Evolutionary conservation across 179 eudicot species (phyloP).

Genomic region (Vitellaria paradoxa): DNA sequence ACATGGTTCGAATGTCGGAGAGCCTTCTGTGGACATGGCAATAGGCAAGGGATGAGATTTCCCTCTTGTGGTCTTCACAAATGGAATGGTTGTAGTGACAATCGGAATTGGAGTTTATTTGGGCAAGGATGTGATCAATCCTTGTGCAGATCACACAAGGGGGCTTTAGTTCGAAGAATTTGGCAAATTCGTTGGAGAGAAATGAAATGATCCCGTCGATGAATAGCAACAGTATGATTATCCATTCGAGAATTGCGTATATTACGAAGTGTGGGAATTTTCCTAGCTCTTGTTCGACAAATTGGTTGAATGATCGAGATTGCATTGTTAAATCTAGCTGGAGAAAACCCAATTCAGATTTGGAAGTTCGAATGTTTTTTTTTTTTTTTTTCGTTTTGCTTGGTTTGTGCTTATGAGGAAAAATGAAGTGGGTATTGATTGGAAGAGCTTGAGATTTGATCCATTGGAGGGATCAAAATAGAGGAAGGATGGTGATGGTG

Average conservation of each 20-base stretch:
- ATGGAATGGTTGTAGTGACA: constrained; percentile 60
- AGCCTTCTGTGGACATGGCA: constrained; percentile 74
- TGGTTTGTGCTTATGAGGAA: not conserved
- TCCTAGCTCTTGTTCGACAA: constrained; percentile 60
- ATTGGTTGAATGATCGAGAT: constrained; percentile 34
- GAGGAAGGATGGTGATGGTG: constrained; percentile 4
- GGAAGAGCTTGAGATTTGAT: not conserved
- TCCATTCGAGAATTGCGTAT: constrained; percentile 80
- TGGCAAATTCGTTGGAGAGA: constrained; percentile 58
- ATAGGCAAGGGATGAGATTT: constrained; percentile 71
- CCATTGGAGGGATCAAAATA: not conserved
- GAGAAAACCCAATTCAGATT: not conserved
- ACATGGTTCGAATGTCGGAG: constrained; percentile 66
- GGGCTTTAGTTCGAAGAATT: constrained; percentile 53
- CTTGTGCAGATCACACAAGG: constrained; percentile 87
- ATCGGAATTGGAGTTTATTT: constrained; percentile 31
- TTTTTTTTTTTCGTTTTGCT: too few relatives aligned
- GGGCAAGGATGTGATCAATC: constrained; percentile 63
- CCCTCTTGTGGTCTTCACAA: constrained; percentile 66
- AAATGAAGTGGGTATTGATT: not conserved
- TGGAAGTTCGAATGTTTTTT: not conserved
- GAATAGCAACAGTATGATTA: constrained; percentile 57
- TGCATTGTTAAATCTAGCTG: constrained; percentile 14
- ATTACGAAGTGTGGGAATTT: constrained; percentile 57
- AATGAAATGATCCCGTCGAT: constrained; percentile 66